A percentile compares a stretch with the other conserved stretches of the same genome.
phyloP scores from a whole-genome alignment of 805 yeast genomes.

The Saccharomycopsis sp. region DNA sequence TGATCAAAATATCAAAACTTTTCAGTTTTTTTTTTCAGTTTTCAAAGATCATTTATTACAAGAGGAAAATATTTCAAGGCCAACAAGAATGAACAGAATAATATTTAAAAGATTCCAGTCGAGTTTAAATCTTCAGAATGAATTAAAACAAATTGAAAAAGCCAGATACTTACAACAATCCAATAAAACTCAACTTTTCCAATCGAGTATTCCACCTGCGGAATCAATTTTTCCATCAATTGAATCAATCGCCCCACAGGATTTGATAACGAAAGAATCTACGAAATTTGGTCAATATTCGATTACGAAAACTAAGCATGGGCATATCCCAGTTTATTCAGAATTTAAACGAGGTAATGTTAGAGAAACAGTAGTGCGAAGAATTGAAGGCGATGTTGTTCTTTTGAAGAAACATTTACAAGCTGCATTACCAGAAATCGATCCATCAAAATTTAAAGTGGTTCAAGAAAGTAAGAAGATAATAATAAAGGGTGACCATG shows the following conservation, averaged over 20 bases:
- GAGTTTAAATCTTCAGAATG: constrained; percentile 14
- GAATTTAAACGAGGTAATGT: constrained; percentile 57
- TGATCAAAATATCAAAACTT: too few relatives aligned
- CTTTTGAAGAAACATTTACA: constrained; percentile 64
- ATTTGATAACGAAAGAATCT: constrained; percentile 8
- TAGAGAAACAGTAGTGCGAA: constrained; percentile 66
- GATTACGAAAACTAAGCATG: constrained; percentile 42
- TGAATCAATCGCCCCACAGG: constrained; percentile 14
- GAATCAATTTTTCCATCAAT: constrained; percentile 14
- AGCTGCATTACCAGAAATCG: constrained; percentile 39
- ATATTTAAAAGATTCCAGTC: too few relatives aligned
- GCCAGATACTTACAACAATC: constrained; percentile 15
- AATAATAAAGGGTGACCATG: constrained; percentile 43
- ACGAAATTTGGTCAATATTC: constrained; percentile 18
- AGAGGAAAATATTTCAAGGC: too few relatives aligned
- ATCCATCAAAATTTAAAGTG: constrained; percentile 41
- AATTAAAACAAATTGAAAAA: constrained; percentile 10
- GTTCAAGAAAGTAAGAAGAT: constrained; percentile 45
- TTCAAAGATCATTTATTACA: too few relatives aligned
- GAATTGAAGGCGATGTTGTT: constrained; percentile 59
- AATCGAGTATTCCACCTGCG: constrained; percentile 3
- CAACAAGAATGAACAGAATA: too few relatives aligned
- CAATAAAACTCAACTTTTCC: constrained; percentile 4
- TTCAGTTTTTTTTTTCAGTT: too few relatives aligned
- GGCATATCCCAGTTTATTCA: constrained; percentile 77